Base-by-base conservation (phyloP, 306 rosid genomes). In the Rosa multiflora region DNA sequence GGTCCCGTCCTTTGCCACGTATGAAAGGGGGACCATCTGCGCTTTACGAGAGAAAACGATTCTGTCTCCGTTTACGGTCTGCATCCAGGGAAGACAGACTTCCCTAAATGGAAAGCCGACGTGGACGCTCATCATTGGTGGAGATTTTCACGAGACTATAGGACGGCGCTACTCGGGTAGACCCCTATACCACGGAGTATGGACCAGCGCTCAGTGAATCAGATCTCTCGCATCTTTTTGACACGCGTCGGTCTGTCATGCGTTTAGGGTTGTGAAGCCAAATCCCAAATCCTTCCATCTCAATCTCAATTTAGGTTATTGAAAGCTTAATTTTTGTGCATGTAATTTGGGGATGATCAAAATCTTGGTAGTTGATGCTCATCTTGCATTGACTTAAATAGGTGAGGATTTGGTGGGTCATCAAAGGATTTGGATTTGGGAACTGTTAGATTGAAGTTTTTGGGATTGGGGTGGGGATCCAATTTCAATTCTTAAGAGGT, bases 231-330 rank as follows among this genome's bases (percentile, higher is more conserved):
- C 51, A 49, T 81, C 53, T 44, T n/a, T 61, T 46, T 40, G 78
- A 75, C 75, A 82, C 85, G 70, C 79, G 75, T 83, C 61, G 78
- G 80, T 84, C 80, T 79, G 67, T 91, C 92, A 89, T 79, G 85
- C 84, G 73, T 59, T 85, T 81, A 59, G 80, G 82, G 72, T 79
- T 73, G 5, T 55, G 26, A 9, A 1, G 32, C 35, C 53, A 11
- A 49, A 12, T 42, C 1, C 46, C 7, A 49, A 49, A 13, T 0
- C 20, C 18, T 9, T 48, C 35, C 35, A 32, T 32, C 35, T 32
- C 35, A 32, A 32, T 32, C 35, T 32, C 35, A 12, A 9, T 48
- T 48, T 11, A 8, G 51, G 51, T 48, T 13, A 48, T 48, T 48
- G 53, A n/a, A 48, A 14, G n/a, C 75, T 55, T 21, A 0, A 13